These are phyloP conservation scores for Warburgia ugandensis DNA, from an alignment of 164 flowering plant genomes.

Conservation along the genomic window DNA sequence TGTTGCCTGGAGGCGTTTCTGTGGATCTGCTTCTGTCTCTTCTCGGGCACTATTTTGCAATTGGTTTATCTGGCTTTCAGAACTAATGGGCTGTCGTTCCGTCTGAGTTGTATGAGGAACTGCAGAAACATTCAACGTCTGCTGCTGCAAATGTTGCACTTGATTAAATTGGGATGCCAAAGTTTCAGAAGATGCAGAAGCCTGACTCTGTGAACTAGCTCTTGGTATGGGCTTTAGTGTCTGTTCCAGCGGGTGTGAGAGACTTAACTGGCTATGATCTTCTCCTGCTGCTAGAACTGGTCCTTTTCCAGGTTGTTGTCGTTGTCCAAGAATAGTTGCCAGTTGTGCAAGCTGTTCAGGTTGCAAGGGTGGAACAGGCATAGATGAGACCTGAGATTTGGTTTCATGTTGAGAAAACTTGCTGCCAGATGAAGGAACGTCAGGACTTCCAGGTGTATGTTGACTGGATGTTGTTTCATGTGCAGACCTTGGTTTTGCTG, in stretches of 20 bases:
- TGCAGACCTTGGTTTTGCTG: slow-evolving; percentile 13
- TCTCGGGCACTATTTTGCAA: slow-evolving; percentile 27
- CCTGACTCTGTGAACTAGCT: slow-evolving; percentile 19
- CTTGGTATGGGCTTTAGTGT: slow-evolving; percentile 17
- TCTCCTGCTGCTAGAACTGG: slow-evolving; percentile 17
- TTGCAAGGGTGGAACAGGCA: slow-evolving; percentile 28
- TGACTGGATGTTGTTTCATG: slow-evolving; percentile 27
- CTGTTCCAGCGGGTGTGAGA: slow-evolving; percentile 22
- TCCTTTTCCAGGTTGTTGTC: slow-evolving; percentile 27
- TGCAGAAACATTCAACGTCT: no score
- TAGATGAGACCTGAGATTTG: slow-evolving; percentile 22
- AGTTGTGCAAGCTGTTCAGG: slow-evolving; percentile 67
- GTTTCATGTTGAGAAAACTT: slow-evolving; percentile 24
- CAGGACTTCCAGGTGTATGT: slow-evolving; percentile 25
- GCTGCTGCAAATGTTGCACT: slow-evolving; percentile 35
- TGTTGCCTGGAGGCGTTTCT: slow-evolving; percentile 91
- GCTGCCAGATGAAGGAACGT: slow-evolving; percentile 19
- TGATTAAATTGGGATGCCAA: slow-evolving; percentile 33
- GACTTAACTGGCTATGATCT: slow-evolving; percentile 23
- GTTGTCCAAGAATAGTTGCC: slow-evolving; percentile 68
- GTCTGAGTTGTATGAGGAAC: slow-evolving; percentile 20
- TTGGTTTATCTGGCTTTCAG: slow-evolving; percentile 23
- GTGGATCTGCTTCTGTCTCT: slow-evolving; percentile 64
- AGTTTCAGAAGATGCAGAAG: slow-evolving; percentile 21
- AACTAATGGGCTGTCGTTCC: slow-evolving; percentile 20